phyloP scores from a whole-genome alignment of 2,329 filamentous ascomycete species.

The Talaromyces sp. region DNA sequence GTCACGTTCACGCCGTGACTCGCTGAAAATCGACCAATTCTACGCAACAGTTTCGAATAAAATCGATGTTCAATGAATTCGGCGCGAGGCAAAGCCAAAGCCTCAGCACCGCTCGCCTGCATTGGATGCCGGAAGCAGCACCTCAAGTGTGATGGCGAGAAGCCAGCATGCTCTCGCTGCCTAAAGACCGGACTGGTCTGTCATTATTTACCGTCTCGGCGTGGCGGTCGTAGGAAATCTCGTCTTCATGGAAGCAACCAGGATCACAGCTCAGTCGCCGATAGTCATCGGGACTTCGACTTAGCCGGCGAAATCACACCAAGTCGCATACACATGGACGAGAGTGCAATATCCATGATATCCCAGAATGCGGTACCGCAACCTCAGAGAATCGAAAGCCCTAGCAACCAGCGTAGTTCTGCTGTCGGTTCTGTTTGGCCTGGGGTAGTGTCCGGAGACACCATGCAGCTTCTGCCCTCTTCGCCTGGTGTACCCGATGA shows the following conservation, averaged over 20 bases:
- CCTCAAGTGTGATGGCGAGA: constrained; percentile 66
- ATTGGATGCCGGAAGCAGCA: constrained; percentile 51
- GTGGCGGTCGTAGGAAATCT: constrained; percentile 46
- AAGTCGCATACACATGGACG: not conserved
- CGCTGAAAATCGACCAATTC: not conserved
- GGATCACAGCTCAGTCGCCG: not conserved
- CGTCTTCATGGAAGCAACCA: constrained; percentile 14
- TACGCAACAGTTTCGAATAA: not conserved
- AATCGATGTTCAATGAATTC: not conserved
- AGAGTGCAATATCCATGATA: not conserved
- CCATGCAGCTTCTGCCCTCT: not conserved
- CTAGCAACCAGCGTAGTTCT: not conserved
- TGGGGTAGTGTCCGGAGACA: not conserved
- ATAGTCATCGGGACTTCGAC: not conserved
- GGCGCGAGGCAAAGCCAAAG: not conserved
- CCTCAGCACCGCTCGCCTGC: constrained; percentile 34
- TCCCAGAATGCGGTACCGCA: not conserved
- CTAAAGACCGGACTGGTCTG: constrained; percentile 52
- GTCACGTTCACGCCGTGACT: not conserved
- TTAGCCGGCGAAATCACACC: not conserved
- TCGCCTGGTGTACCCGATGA: not conserved
- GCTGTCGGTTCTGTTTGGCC: not conserved
- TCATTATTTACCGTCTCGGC: constrained; percentile 64
- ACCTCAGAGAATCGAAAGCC: not conserved
- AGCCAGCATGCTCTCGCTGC: constrained; percentile 61